These are phyloP conservation scores for Haplosporangium gracile DNA, from an alignment of 192 early-diverging fungal genomes.

Conservation along the genomic window DNA sequence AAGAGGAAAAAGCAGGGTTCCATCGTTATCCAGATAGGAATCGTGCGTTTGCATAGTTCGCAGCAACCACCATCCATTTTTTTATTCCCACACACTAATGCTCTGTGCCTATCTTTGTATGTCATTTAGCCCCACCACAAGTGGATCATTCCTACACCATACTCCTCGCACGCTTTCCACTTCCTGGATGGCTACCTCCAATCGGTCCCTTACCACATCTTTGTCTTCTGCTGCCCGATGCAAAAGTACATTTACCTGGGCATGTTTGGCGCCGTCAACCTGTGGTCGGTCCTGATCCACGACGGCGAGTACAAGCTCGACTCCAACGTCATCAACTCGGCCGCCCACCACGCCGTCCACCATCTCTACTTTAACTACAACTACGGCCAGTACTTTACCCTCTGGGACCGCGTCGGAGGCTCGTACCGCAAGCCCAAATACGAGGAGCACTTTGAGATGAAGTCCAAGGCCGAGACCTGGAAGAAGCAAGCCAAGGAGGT, in stretches of 20 bases:
- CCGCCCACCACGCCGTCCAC: conserved; percentile 98
- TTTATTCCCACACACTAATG: no score
- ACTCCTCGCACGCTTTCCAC: conserved; percentile 96
- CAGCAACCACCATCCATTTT: no score
- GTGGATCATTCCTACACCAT: conserved; percentile 91
- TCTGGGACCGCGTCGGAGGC: conserved; percentile 88
- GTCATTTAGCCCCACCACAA: conserved; percentile 63
- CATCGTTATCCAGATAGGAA: background rate
- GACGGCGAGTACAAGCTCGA: conserved; percentile 87
- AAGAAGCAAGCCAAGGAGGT: conserved; percentile 74
- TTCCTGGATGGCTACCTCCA: conserved; percentile 95
- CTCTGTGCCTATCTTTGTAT: background rate
- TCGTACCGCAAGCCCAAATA: conserved; percentile 82
- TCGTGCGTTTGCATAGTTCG: background rate
- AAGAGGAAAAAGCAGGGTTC: background rate
- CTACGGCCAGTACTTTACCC: conserved; percentile 97
- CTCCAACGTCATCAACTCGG: conserved; percentile 82
- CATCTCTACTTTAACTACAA: conserved; percentile 99
- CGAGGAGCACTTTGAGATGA: conserved; percentile 69
- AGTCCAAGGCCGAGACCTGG: conserved; percentile 63
- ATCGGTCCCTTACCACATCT: conserved; percentile 95
- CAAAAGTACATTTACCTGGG: conserved; percentile 91
- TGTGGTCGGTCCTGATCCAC: conserved; percentile 99
- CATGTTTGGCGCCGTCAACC: conserved; percentile 89
- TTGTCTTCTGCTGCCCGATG: conserved; percentile 92